phyloP scores from a whole-genome alignment of 495 filamentous ascomycete species.

The Platismatia glauca region DNA sequence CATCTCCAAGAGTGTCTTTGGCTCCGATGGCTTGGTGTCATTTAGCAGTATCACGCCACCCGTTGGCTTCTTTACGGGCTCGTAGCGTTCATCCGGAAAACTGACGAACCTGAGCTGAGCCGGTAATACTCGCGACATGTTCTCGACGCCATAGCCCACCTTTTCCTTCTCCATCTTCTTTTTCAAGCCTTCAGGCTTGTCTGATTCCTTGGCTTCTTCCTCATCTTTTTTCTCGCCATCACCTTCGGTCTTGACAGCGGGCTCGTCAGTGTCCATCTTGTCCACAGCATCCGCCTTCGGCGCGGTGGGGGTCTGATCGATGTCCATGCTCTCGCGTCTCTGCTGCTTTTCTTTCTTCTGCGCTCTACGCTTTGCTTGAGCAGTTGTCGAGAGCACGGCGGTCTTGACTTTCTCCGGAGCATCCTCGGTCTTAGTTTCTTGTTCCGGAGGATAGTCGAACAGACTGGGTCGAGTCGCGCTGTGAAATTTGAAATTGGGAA shows the following conservation, averaged over 20 bases:
- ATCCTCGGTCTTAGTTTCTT: slow-evolving; percentile 88
- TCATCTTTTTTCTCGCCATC: slow-evolving; percentile 48
- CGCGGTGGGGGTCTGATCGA: slow-evolving; percentile 67
- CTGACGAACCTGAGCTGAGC: slow-evolving; percentile 91
- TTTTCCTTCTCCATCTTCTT: slow-evolving; percentile 95
- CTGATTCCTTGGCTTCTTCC: slow-evolving; percentile 45
- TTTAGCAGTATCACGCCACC: slow-evolving; percentile 84
- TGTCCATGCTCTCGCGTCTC: slow-evolving; percentile 74
- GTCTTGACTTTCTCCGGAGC: slow-evolving; percentile 91
- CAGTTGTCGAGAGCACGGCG: slow-evolving; percentile 91
- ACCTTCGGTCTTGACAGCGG: slow-evolving; percentile 49
- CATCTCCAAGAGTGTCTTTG: slow-evolving; percentile 72
- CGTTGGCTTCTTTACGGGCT: slow-evolving; percentile 96
- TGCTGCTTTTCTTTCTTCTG: slow-evolving; percentile 64
- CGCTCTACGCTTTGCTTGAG: slow-evolving; percentile 89
- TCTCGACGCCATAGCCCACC: slow-evolving; percentile 89
- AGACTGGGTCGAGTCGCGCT: slow-evolving; percentile 88
- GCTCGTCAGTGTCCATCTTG: slow-evolving; percentile 89
- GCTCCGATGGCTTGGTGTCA: slow-evolving; percentile 73
- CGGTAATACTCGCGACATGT: slow-evolving; percentile 91
- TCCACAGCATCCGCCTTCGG: slow-evolving; percentile 63
- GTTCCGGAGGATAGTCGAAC: slow-evolving; percentile 96
- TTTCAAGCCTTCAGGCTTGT: slow-evolving; percentile 41
- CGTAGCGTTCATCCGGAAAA: slow-evolving; percentile 75
- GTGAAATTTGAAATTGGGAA: slow-evolving; percentile 93